Conservation (phyloP, 805 yeast genomes). For the Candida rishiriensis region DNA sequence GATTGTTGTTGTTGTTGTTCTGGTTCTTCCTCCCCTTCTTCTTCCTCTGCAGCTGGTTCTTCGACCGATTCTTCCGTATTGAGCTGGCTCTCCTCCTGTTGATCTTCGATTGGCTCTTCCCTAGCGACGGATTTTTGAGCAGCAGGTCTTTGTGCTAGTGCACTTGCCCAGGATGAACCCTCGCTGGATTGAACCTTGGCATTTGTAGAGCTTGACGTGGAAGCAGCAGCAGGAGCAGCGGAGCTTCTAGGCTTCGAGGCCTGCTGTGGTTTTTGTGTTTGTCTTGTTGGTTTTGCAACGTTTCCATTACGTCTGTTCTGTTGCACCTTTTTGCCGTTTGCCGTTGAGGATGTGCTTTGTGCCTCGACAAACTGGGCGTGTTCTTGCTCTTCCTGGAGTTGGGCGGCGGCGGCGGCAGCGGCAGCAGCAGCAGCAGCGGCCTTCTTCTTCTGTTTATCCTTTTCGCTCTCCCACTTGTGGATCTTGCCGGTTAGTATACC, state of each 20-base stretch:
- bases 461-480: conserved; percentile 88
- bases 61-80: background rate
- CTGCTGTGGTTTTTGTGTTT: background rate
- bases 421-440: conserved; percentile 12
- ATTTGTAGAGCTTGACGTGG: conserved; percentile 1
- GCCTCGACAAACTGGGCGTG: background rate
- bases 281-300: background rate
- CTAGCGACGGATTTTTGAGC: conserved; percentile 3
- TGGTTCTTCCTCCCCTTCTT: conserved; percentile 4
- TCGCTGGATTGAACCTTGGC: conserved; percentile 11
- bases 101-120: conserved; percentile 6
- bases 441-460: conserved; percentile 52
- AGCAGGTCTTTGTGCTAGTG: conserved; percentile 24
- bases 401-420: conserved; percentile 7
- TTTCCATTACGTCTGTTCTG: conserved; percentile 1
- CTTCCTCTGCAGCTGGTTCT: too few relatives aligned
- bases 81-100: background rate
- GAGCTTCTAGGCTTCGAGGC: background rate
- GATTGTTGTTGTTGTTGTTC: conserved; percentile 2
- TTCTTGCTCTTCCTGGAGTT: background rate
- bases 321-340: conserved; percentile 3
- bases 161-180: conserved; percentile 32
- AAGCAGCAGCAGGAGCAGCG: conserved; percentile 6
- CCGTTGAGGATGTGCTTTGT: conserved; percentile 1
- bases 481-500: conserved; percentile 89